A percentile compares a stretch with the other conserved stretches of the same genome.
Conservation (phyloP, 306 rosid species). For the Quercus rubra region DNA sequence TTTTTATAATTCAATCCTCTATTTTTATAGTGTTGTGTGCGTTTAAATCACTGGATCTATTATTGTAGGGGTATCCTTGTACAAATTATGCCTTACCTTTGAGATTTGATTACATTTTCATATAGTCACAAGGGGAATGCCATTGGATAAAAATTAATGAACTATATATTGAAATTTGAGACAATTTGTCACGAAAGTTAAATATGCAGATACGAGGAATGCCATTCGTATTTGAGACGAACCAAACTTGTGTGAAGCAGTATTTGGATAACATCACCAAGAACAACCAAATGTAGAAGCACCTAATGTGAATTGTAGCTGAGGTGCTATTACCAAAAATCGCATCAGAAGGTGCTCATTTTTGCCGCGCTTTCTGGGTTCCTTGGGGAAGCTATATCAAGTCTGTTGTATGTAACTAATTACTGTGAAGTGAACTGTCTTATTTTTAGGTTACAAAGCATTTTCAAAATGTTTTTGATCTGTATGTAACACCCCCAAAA, state of each 20-base stretch:
- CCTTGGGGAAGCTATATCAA: conserved; percentile 23
- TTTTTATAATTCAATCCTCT: not conserved
- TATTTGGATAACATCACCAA: conserved; percentile 47
- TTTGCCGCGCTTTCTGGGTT: conserved; percentile 53
- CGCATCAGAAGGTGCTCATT: conserved; percentile 51
- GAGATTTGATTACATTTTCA: not conserved
- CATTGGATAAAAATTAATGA: not conserved
- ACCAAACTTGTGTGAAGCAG: conserved; percentile 51
- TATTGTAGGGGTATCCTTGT: not conserved
- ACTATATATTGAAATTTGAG: not conserved
- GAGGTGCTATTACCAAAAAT: conserved; percentile 29
- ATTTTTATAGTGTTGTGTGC: not conserved
- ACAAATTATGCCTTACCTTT: not conserved
- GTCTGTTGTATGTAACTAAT: conserved; percentile 19
- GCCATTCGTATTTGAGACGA: conserved; percentile 72
- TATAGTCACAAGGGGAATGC: not conserved
- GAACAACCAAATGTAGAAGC: conserved; percentile 27
- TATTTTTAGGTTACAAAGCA: not conserved
- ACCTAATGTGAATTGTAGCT: conserved; percentile 30
- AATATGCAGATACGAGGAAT: conserved; percentile 73
- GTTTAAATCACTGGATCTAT: not conserved
- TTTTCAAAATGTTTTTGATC: not conserved
- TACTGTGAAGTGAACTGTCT: conserved; percentile 20
- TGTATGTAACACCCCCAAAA: not conserved
- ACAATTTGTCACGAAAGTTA: conserved; percentile 15